Evolutionary conservation across 345 rosid species (phyloP).

Genomic region (Microthlaspi erraticum): DNA sequence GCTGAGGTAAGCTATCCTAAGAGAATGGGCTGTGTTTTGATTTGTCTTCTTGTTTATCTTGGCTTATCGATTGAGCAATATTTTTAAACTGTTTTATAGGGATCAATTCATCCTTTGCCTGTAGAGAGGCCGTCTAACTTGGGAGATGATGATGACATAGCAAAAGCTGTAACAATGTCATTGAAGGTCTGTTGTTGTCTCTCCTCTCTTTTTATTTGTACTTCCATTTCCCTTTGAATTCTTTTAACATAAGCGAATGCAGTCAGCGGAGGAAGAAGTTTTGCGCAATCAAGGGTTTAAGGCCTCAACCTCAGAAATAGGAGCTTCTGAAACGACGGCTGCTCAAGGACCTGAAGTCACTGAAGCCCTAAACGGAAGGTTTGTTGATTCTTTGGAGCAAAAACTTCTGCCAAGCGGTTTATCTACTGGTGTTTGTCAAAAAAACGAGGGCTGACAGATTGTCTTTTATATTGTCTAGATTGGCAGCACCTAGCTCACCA

Average conservation of each 20-base stretch:
- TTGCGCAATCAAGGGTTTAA: constrained; percentile 49
- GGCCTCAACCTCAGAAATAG: constrained; percentile 54
- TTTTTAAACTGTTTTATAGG: constrained; percentile 47
- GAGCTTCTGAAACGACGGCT: constrained; percentile 50
- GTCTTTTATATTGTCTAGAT: constrained; percentile 49
- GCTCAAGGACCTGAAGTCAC: constrained; percentile 48
- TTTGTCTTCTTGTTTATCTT: constrained; percentile 22
- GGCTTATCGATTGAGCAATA: constrained; percentile 8
- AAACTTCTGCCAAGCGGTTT: background rate
- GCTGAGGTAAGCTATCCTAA: constrained; percentile 54
- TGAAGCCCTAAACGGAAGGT: constrained; percentile 77
- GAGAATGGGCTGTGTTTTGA: constrained; percentile 8
- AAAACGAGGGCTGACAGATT: constrained; percentile 14
- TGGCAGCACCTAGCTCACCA: constrained; percentile 71
- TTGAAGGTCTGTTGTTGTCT: constrained; percentile 56
- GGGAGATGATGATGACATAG: constrained; percentile 70
- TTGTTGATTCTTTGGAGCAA: constrained; percentile 25
- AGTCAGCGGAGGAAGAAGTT: constrained; percentile 76
- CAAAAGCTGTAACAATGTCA: constrained; percentile 71
- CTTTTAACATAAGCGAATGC: constrained; percentile 45
- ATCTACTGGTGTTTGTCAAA: constrained; percentile 18
- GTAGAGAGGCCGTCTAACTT: constrained; percentile 48
- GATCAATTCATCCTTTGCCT: constrained; percentile 50
- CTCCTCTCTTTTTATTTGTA: constrained; percentile 6
- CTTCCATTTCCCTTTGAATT: constrained; percentile 5